Base-by-base conservation (phyloP, 176 grass and related monocot genomes). In the Avena sativa region DNA sequence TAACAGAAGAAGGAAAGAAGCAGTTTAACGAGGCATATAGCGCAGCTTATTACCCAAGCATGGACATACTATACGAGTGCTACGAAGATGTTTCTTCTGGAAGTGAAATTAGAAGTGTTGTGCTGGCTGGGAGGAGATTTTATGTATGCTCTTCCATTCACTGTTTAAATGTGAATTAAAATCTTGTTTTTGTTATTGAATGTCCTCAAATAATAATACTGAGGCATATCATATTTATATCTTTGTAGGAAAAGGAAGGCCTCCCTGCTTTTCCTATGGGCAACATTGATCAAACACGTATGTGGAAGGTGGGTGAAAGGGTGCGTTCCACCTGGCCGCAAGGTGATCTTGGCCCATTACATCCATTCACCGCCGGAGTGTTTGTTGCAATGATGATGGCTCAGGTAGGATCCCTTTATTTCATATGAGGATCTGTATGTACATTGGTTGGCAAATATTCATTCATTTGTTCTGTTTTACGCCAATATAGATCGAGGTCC, bases 351-450 rank as follows among this genome's bases (percentile, higher is more conserved):
- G 88, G 85, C 51, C 90, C 87, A 2, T 85, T 90, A 36, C 81
- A 87, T 78, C 83, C 86, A 9, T 90, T 93, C 50, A 90, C 87
- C 43, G 94, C 91, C 23, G 94, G 91, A 76, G 89, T 91, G 38
- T 93, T 91, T 66, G 87, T 93, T 36, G 94, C 91, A 64, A 72
- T 96, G 47, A 93, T 93, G 92, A 98, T 98, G 96, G 93, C 96
- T 59, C 92, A 95, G 93, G 93, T 93, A 88, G 3, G 57, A 57
- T 80, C 40, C 59, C 13, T 43, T 10, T 9, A 49, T 25, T 46
- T 62, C 0, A 74, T 30, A 74, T 8, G 32, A 67, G 13, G 19
- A 14, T 74, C 66, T 7, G 2, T 5, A 71, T 52, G 36, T 78
- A 13, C 11, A 25, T 72, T 83, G 52, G 28, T 83, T 65, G 12